These are phyloP conservation scores for Neonectria hederae DNA, from an alignment of 2,329 filamentous ascomycete species.

Conservation along the genomic window DNA sequence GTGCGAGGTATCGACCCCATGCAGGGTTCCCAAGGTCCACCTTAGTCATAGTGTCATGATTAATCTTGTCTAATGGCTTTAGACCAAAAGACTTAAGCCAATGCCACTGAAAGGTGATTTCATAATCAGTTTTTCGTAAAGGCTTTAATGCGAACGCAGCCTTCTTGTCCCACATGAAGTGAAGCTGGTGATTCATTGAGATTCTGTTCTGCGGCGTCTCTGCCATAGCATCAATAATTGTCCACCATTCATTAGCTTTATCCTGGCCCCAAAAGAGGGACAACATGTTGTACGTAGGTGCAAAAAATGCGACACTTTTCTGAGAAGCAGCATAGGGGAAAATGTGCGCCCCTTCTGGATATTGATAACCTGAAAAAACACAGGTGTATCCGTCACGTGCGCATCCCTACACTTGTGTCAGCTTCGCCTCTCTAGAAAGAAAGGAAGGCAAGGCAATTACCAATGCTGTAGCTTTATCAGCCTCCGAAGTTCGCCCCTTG, in stretches of 20 bases:
- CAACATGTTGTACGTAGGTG: neutral
- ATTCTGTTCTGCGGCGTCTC: neutral
- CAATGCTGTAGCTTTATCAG: no score
- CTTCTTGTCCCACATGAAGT: neutral
- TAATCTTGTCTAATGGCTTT: neutral
- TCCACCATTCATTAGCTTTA: neutral
- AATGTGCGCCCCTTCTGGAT: neutral
- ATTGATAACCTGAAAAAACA: no score
- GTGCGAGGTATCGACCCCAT: neutral
- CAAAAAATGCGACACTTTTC: neutral
- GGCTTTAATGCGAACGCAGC: neutral
- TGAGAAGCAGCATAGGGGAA: neutral
- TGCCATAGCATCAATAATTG: neutral
- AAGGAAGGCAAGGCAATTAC: no score
- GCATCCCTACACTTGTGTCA: no score
- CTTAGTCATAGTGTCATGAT: neutral
- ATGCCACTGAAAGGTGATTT: conserved; percentile 1
- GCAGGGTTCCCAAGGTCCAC: neutral
- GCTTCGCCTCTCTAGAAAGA: no score
- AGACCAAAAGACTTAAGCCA: conserved; percentile 5
- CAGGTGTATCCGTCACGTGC: no score
- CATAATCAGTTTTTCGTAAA: neutral
- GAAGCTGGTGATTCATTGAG: neutral
- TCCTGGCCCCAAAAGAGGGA: neutral
- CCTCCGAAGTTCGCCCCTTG: no score